Evolutionary conservation across 75 land plant species (phyloP).

Genomic region (Cupressus sempervirens): DNA sequence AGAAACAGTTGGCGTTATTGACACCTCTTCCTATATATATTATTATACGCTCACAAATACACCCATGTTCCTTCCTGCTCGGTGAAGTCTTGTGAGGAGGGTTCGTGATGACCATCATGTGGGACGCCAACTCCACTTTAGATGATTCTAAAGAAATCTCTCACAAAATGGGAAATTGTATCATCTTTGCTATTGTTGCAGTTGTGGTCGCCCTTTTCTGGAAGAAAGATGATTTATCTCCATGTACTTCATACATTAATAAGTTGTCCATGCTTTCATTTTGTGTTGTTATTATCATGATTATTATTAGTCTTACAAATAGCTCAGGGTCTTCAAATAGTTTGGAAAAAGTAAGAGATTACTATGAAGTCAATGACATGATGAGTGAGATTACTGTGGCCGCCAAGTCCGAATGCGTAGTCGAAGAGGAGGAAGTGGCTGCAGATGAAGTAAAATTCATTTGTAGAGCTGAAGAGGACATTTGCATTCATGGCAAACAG

Average conservation of each 20-base stretch:
- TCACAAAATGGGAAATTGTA: too few species aligned
- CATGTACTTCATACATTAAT: neutral
- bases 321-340: neutral
- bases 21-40: neutral
- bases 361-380: neutral
- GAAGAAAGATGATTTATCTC: too few species aligned
- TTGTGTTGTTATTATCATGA: neutral
- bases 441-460: neutral
- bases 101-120: too few species aligned
- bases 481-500: neutral
- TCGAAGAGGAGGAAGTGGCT: neutral
- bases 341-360: neutral
- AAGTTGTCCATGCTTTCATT: neutral
- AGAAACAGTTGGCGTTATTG: neutral
- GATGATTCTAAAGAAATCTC: too few species aligned
- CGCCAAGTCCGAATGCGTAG: neutral
- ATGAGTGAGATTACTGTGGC: neutral
- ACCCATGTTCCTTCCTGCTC: neutral
- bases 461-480: neutral
- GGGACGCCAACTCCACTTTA: too few species aligned
- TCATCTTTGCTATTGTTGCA: too few species aligned
- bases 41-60: neutral
- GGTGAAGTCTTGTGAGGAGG: neutral
- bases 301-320: neutral
- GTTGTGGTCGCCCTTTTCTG: too few species aligned